Evolutionary conservation across 2,329 filamentous ascomycete genomes (phyloP), one percentile per base, ranked within the genome.

Genomic region (Ascochyta fabae): DNA sequence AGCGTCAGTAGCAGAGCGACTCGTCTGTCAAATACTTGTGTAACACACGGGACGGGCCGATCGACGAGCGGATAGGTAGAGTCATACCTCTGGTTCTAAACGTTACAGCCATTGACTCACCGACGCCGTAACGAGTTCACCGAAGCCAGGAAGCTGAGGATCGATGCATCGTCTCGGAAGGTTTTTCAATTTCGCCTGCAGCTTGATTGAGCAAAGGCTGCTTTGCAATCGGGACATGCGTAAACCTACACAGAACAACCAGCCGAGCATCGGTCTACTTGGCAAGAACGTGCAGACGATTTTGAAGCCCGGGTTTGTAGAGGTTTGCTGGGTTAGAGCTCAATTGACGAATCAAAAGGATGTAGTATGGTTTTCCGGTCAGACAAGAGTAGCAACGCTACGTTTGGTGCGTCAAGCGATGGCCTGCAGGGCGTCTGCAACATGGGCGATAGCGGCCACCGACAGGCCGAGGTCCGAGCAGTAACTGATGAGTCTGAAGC

Each of bases 311-410:
- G 48, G 46, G 56, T 50, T 45, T 51, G 42, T 53, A 47, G 42
- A 39, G 49, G 12, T 46, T 35, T 46, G 47, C 46, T 41, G 42
- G 42, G 36, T 24, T 10, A 10, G n/a, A 6, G 27, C 3, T 19
- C 36, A 44, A 59, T 66, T 63, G 64, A 53, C 65, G 59, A 72
- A 68, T 70, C 48, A 56, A 3, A 55, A 44, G 16, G 43, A 31
- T 19, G 29, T 1, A 4, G 6, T 31, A 5, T 15, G 16, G 61
- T 44, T 56, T 62, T 70, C 71, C 71, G 71, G 71, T 74, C 64
- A 74, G 63, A 65, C 68, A 50, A 63, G 64, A 69, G 53, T 41
- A 68, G 67, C 27, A 62, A 61, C 61, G 63, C 49, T 55, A 58
- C 44, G 42, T 59, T 49, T 60, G 63, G 56, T 44, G 48, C 49